These are phyloP conservation scores for Furcasterigmium furcatum DNA, from an alignment of 2,329 filamentous ascomycete species.

Conservation along the genomic window DNA sequence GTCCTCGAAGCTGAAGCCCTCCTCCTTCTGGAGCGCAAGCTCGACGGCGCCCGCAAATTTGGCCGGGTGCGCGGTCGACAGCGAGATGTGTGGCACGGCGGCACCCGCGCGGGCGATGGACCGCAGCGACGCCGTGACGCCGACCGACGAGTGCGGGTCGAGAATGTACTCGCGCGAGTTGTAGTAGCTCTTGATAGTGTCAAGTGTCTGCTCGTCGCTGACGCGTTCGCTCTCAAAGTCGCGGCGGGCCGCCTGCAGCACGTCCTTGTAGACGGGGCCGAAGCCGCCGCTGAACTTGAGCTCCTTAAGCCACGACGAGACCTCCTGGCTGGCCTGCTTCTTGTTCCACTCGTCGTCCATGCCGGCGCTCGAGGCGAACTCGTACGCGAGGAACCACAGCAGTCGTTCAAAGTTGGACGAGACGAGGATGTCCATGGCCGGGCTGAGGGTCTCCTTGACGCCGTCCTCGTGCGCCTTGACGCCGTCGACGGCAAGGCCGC, in stretches of 20 bases:
- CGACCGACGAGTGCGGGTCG: constrained; percentile 90
- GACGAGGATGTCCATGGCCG: constrained; percentile 97
- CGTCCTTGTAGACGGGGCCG: constrained; percentile 67
- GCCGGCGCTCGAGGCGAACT: constrained; percentile 56
- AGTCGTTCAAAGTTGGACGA: constrained; percentile 96
- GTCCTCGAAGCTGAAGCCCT: constrained; percentile 71
- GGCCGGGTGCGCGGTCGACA: constrained; percentile 92
- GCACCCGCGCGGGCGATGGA: constrained; percentile 55
- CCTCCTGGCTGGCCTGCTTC: constrained; percentile 71
- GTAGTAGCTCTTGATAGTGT: constrained; percentile 58
- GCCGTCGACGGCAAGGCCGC: constrained; percentile 62
- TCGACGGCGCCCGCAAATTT: constrained; percentile 90
- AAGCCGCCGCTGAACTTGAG: constrained; percentile 84
- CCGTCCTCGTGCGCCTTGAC: constrained; percentile 65
- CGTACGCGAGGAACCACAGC: constrained; percentile 86
- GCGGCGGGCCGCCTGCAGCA: constrained; percentile 66
- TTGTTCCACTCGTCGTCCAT: constrained; percentile 65
- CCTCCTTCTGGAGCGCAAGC: constrained; percentile 66
- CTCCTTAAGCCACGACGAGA: constrained; percentile 72
- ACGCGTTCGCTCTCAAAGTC: constrained; percentile 81
- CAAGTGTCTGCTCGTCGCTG: constrained; percentile 63
- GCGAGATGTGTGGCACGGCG: constrained; percentile 68
- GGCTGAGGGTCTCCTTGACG: constrained; percentile 87
- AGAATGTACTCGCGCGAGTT: constrained; percentile 69
- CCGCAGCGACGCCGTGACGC: constrained; percentile 71